These are phyloP conservation scores for Hymenoscyphus repandus DNA, from an alignment of 2,329 filamentous ascomycete genomes.

Conservation along the genomic window DNA sequence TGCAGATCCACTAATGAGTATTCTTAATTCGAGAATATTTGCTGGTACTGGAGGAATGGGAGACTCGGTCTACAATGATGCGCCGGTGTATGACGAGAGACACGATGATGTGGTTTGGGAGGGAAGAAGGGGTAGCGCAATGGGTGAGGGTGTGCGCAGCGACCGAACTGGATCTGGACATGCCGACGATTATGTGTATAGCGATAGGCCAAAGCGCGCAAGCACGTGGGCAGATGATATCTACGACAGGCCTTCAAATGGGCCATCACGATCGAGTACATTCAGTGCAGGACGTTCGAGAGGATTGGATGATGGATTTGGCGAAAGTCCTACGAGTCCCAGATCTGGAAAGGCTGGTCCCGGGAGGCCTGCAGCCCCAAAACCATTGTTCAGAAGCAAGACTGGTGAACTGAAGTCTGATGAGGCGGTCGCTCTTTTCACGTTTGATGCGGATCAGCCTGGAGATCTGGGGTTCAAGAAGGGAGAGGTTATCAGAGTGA, in stretches of 20 bases:
- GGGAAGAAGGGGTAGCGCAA: slow-evolving; percentile 63
- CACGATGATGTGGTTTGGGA: slow-evolving; percentile 85
- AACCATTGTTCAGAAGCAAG: slow-evolving; percentile 71
- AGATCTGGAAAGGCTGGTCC: slow-evolving; percentile 49
- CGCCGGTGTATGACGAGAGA: slow-evolving; percentile 78
- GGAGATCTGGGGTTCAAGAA: slow-evolving; percentile 96
- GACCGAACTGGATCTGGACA: slow-evolving; percentile 41
- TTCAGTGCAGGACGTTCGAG: slow-evolving; percentile 36
- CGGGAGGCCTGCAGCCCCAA: slow-evolving; percentile 77
- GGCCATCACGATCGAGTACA: slow-evolving; percentile 15
- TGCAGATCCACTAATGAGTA: slow-evolving; percentile 75
- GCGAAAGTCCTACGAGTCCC: slow-evolving; percentile 39
- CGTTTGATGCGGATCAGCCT: slow-evolving; percentile 88
- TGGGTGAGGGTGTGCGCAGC: slow-evolving; percentile 59
- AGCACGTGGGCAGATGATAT: slow-evolving; percentile 72
- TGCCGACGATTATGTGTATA: slow-evolving; percentile 44
- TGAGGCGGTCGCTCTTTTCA: slow-evolving; percentile 86
- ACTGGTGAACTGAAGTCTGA: slow-evolving; percentile 57
- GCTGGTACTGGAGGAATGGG: slow-evolving; percentile 53
- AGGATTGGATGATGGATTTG: slow-evolving; percentile 45
- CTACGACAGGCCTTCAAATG: slow-evolving; percentile 54
- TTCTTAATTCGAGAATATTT: slow-evolving; percentile 83
- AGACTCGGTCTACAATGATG: slow-evolving; percentile 85
- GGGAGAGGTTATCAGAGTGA: slow-evolving; percentile 88
- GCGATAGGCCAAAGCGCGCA: slow-evolving; percentile 54